Evolutionary conservation across 1,284 basidiomycete genomes (phyloP), one percentile per base, ranked within the genome.

Genomic region (Boletus smithii): DNA sequence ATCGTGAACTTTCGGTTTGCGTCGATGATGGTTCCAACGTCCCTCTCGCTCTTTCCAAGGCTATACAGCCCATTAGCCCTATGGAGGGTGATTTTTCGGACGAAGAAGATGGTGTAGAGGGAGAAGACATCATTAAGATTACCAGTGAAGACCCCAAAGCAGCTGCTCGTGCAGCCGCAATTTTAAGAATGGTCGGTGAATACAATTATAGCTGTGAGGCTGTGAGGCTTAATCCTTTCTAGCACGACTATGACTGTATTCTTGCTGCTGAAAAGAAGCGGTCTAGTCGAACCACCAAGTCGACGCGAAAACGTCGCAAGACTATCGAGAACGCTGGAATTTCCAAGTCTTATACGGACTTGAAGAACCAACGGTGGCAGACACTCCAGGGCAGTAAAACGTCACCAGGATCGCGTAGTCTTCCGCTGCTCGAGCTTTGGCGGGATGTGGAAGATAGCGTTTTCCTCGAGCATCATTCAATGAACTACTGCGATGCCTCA

Each of bases 141-240:
- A 83, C 83, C 1, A 90, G 87, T 46, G 76, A 80, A 11, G 87
- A 94, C 63, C 88, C 91, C 0, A 74, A 76, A 49, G 88, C 88
- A 10, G 92, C 91, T 38, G 91, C 91, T 6, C 73, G 88, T 39
- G 91, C 91, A n/a, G 91, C 88, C 17, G 92, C 91, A 0, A 92
- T 95, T 53, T 72, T 95, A 53, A 91, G 88, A 67, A 77, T 89
- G 71, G 89, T 89, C 46, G 30, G 58, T 32, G 76, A 63, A 23
- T 20, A 24, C 14, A 38, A 35, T 51, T 18, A 31, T 44, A 39
- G 7, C 14, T 37, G 8, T 39, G 29, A 5, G 11, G 11, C n/a
- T 2, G 0, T 26, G 38, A 33, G 40, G 42, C 44, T 51, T 38
- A 35, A 47, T 55, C 30, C 8, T 32, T 9, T 51, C n/a, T 55